phyloP scores from a whole-genome alignment of 345 rosid genomes.

The Eucalyptus victrix region DNA sequence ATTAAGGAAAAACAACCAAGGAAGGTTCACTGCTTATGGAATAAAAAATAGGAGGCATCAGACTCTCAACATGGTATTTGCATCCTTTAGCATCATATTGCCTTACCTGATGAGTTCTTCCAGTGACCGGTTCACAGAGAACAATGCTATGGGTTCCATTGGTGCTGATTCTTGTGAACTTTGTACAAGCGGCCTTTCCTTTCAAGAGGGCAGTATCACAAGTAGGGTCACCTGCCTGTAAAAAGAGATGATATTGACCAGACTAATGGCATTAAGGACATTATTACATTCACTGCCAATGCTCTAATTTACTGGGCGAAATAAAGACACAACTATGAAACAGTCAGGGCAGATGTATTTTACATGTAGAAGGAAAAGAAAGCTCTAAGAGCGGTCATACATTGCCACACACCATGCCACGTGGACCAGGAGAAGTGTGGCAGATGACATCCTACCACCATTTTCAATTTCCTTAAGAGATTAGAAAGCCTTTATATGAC shows the following conservation, averaged over 20 bases:
- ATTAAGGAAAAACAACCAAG: not conserved
- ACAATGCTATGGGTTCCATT: slow-evolving; percentile 79
- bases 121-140: slow-evolving; percentile 85
- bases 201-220: slow-evolving; percentile 19
- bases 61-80: not conserved
- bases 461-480: not conserved
- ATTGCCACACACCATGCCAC: not conserved
- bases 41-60: not conserved
- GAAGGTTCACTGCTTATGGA: not conserved
- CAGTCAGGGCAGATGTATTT: not conserved
- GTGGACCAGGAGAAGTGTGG: not conserved
- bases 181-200: slow-evolving; percentile 86
- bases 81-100: not conserved
- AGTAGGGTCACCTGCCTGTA: slow-evolving; percentile 33
- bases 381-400: not conserved
- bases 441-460: not conserved
- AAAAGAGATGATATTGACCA: not conserved
- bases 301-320: not conserved
- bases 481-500: not conserved
- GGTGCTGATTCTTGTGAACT: slow-evolving; percentile 71
- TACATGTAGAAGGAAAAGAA: not conserved
- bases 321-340: not conserved
- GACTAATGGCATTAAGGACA: not conserved
- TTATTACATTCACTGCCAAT: not conserved
- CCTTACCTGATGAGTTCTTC: slow-evolving; percentile 95